Percentiles rank a stretch among this genome's conserved stretches.
These are phyloP conservation scores for Polygonum aviculare DNA, from an alignment of 148 eudicot genomes.

Conservation along the genomic window DNA sequence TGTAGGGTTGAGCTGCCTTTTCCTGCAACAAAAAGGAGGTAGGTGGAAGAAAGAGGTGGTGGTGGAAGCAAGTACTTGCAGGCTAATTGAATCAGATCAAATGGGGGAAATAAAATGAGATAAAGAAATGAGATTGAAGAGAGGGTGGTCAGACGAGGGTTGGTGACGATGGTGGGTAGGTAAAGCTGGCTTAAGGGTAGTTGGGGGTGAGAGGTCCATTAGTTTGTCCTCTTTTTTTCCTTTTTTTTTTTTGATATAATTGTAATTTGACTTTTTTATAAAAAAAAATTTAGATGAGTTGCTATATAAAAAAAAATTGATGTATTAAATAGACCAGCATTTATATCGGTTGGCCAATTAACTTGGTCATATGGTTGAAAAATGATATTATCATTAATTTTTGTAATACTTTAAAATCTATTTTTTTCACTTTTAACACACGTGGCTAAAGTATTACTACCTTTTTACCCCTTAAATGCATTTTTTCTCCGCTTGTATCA, in stretches of 20 bases:
- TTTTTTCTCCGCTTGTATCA: too few relatives aligned
- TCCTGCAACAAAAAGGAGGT: not conserved
- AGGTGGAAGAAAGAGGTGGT: not conserved
- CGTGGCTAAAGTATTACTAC: too few relatives aligned
- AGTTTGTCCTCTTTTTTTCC: not conserved
- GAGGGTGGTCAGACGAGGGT: not conserved
- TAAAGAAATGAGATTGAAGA: not conserved
- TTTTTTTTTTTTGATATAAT: not conserved
- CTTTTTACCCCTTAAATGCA: too few relatives aligned
- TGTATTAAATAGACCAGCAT: too few relatives aligned
- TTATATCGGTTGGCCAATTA: too few relatives aligned
- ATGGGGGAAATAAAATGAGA: not conserved
- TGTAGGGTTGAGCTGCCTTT: not conserved
- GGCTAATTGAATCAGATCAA: not conserved
- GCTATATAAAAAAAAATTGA: too few relatives aligned
- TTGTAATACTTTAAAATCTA: too few relatives aligned
- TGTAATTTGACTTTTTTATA: too few relatives aligned
- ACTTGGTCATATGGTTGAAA: too few relatives aligned
- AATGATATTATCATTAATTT: too few relatives aligned
- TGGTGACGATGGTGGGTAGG: conserved; percentile 10
- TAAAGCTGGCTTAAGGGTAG: not conserved
- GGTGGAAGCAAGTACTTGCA: not conserved
- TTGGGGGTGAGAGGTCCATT: not conserved
- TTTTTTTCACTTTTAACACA: too few relatives aligned
- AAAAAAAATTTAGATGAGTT: too few relatives aligned